phyloP scores from a whole-genome alignment of 768 basidiomycete species.

The Pleurotus tuber-regium region DNA sequence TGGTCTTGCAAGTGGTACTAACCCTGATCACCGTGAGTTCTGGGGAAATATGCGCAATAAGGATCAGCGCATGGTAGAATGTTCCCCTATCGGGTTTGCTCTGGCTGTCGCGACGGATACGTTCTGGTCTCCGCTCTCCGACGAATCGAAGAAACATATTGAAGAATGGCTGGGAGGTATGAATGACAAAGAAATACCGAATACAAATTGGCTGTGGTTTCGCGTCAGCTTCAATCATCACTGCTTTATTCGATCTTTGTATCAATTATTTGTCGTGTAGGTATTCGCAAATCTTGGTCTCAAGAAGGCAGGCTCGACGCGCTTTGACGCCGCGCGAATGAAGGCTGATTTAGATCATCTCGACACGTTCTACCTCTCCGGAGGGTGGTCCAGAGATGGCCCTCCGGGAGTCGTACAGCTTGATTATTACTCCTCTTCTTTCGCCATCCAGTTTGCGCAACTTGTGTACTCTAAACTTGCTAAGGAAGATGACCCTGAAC shows the following conservation, averaged over 20 bases:
- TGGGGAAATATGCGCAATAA: constrained; percentile 75
- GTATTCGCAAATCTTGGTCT: constrained; percentile 77
- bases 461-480: constrained; percentile 68
- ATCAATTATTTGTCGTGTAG: constrained; percentile 25
- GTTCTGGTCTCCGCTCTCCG: constrained; percentile 59
- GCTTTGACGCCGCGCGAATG: constrained; percentile 59
- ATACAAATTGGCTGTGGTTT: constrained; percentile 86
- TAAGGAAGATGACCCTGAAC: constrained; percentile 56
- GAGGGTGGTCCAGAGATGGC: constrained; percentile 77
- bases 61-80: constrained; percentile 83
- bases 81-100: constrained; percentile 72
- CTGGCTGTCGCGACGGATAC: constrained; percentile 63
- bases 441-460: constrained; percentile 77
- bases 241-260: constrained; percentile 1
- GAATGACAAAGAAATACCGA: constrained; percentile 82
- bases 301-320: constrained; percentile 54
- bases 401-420: constrained; percentile 77
- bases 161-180: constrained; percentile 71
- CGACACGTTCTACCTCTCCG: constrained; percentile 75
- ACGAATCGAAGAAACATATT: constrained; percentile 52
- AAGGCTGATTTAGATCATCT: constrained; percentile 73
- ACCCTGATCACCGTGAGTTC: constrained; percentile 64
- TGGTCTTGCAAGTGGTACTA: constrained; percentile 67
- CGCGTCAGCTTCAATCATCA: constrained; percentile 34
- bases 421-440: constrained; percentile 78